Conservation (phyloP, 108 stramenopile genomes). For the Pseudonitzschia multistriata region DNA sequence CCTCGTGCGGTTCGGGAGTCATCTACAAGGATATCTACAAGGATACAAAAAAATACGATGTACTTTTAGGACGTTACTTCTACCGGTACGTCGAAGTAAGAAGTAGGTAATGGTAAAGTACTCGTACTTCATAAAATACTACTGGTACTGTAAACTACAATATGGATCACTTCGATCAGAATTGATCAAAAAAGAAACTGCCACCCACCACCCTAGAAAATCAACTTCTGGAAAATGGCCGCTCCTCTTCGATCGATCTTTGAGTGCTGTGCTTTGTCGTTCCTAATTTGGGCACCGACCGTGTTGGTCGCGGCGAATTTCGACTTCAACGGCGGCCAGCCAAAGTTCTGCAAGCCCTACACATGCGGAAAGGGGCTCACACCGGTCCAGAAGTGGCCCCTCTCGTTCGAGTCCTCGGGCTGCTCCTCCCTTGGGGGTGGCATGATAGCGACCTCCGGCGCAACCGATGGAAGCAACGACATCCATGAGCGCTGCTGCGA, state of each 20-base stretch:
- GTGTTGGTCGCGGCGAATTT: neutral
- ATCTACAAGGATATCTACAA: too few species aligned
- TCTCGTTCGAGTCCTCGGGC: constrained; percentile 40
- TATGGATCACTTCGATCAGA: too few species aligned
- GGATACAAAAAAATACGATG: too few species aligned
- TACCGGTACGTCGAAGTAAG: too few species aligned
- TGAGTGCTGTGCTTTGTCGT: neutral
- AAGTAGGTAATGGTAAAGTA: too few species aligned
- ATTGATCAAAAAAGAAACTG: too few species aligned
- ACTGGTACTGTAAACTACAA: too few species aligned
- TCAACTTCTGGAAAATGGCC: neutral
- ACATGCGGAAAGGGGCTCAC: constrained; percentile 20
- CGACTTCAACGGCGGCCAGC: neutral
- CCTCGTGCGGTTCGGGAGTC: too few species aligned
- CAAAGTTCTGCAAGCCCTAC: constrained; percentile 5
- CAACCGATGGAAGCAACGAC: constrained; percentile 4
- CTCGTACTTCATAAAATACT: too few species aligned
- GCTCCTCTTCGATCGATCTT: neutral
- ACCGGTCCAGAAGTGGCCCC: constrained; percentile 37
- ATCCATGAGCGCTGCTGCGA: constrained; percentile 44
- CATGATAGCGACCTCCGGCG: constrained; percentile 20
- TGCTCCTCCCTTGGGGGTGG: constrained; percentile 33
- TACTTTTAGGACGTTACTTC: too few species aligned
- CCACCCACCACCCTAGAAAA: too few species aligned
- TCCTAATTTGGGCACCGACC: neutral